phyloP scores from a whole-genome alignment of 225 moss, liverwort and hornwort species.

The Marchantia paleacea region DNA sequence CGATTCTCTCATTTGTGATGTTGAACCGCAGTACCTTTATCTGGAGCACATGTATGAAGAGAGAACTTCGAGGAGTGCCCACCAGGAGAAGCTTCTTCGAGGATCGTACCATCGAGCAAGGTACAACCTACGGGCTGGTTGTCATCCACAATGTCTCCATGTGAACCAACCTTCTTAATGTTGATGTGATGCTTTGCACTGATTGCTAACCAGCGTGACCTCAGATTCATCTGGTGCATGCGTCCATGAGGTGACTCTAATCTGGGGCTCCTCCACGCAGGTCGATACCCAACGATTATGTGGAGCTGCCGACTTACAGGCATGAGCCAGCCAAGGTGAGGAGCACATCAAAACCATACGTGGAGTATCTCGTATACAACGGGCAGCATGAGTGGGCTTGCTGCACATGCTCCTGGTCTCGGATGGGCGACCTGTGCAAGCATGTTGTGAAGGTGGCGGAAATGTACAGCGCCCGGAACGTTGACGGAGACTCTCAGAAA shows the following conservation, averaged over 20 bases:
- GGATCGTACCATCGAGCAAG: slow-evolving; percentile 34
- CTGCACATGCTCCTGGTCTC: slow-evolving; percentile 30
- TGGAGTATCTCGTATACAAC: slow-evolving; percentile 28
- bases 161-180: too few relatives aligned
- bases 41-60: slow-evolving; percentile 26
- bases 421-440: slow-evolving; percentile 29
- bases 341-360: slow-evolving; percentile 28
- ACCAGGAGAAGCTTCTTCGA: slow-evolving; percentile 21
- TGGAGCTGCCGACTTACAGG: slow-evolving; percentile 23
- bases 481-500: not conserved
- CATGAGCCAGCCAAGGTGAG: slow-evolving; percentile 28
- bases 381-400: slow-evolving; percentile 24
- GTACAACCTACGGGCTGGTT: not conserved
- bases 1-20: slow-evolving; percentile 24
- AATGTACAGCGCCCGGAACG: slow-evolving; percentile 10
- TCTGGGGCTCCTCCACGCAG: not conserved
- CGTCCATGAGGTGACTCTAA: too few relatives aligned
- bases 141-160: too few relatives aligned
- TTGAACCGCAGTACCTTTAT: slow-evolving; percentile 28
- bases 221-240: too few relatives aligned
- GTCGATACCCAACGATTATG: slow-evolving; percentile 23
- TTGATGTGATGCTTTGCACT: too few relatives aligned
- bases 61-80: slow-evolving; percentile 16
- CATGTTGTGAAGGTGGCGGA: slow-evolving; percentile 22
- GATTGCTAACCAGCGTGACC: too few relatives aligned